Percentiles rank a stretch among this genome's conserved stretches.
These are phyloP conservation scores for Actinomortierella wolfii DNA, from an alignment of 371 early-diverging fungal species.

Conservation along the genomic window DNA sequence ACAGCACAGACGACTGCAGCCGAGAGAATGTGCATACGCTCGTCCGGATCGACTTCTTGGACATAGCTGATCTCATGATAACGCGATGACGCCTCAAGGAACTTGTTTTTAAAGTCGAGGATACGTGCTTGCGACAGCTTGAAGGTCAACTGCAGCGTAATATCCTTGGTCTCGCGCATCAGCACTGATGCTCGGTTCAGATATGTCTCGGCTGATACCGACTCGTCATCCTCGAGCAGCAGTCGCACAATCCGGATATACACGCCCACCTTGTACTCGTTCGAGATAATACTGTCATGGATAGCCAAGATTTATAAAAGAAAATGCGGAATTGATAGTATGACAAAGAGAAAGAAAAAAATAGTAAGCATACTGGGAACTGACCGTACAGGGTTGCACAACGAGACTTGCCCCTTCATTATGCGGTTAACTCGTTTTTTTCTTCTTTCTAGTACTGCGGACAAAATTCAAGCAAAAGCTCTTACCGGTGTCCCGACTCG, in stretches of 20 bases:
- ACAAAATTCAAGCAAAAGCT: not conserved
- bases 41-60: constrained; percentile 62
- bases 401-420: too few species aligned
- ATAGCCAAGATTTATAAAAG: not conserved
- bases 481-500: constrained; percentile 84
- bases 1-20: constrained; percentile 84
- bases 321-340: too few species aligned
- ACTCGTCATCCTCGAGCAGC: constrained; percentile 85
- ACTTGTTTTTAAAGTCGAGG: constrained; percentile 83
- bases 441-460: not conserved
- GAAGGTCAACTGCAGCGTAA: constrained; percentile 58
- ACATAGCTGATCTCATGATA: constrained; percentile 87
- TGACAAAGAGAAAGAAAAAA: too few species aligned
- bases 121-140: constrained; percentile 86
- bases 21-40: constrained; percentile 68
- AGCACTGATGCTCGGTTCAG: constrained; percentile 81
- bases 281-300: constrained; percentile 62
- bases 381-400: too few species aligned
- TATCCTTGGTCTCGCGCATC: constrained; percentile 61
- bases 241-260: constrained; percentile 87
- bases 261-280: constrained; percentile 78
- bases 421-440: not conserved
- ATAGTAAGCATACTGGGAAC: not conserved
- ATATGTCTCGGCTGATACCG: constrained; percentile 78
- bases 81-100: constrained; percentile 84